Conservation (phyloP, 1,284 basidiomycete genomes). For the Melampsora occidentalis region DNA sequence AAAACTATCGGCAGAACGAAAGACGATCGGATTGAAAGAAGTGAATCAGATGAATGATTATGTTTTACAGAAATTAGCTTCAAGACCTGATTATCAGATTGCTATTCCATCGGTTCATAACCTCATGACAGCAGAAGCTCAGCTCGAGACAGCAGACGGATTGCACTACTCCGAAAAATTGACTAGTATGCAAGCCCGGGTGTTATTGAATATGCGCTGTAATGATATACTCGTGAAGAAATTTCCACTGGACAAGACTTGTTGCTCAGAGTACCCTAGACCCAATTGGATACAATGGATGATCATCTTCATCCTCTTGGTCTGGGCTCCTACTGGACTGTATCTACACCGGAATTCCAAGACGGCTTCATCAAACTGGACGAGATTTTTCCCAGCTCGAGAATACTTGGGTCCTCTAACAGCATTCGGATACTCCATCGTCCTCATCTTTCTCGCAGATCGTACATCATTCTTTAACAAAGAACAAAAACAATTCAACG, state of each 20-base stretch:
- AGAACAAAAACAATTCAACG: conserved; percentile 76
- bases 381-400: conserved; percentile 55
- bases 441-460: conserved; percentile 72
- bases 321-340: conserved; percentile 63
- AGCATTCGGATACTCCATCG: conserved; percentile 66
- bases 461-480: conserved; percentile 78
- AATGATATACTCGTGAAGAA: conserved; percentile 69
- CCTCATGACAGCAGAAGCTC: conserved; percentile 45
- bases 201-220: conserved; percentile 76
- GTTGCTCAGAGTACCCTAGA: conserved; percentile 72
- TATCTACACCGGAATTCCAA: conserved; percentile 51
- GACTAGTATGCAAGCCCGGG: conserved; percentile 68
- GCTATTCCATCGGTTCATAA: conserved; percentile 34
- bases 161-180: conserved; percentile 71
- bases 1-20: conserved; percentile 27
- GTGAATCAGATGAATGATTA: conserved; percentile 32
- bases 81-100: conserved; percentile 20
- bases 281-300: conserved; percentile 65
- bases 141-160: conserved; percentile 69
- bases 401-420: conserved; percentile 56
- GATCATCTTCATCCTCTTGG: conserved; percentile 60
- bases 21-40: conserved; percentile 24
- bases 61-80: conserved; percentile 13
- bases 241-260: conserved; percentile 74
- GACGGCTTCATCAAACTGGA: conserved; percentile 46